phyloP scores from a whole-genome alignment of 1,139 yeast genomes.

The Kodamaea sp. region DNA sequence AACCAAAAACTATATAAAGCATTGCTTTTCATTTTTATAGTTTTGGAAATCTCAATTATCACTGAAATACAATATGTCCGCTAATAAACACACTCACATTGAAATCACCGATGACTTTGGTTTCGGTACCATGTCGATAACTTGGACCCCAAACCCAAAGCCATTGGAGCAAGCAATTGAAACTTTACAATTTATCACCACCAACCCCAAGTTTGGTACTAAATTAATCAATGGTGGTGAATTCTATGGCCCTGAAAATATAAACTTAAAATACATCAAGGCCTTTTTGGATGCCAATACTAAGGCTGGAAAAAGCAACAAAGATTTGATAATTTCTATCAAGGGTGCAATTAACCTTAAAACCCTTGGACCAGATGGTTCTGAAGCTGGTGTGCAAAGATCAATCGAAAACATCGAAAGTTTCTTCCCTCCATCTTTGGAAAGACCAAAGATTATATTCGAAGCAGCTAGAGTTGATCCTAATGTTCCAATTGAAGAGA shows the following conservation, averaged over 20 bases:
- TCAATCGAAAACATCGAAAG: conserved; percentile 49
- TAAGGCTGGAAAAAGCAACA: conserved; percentile 56
- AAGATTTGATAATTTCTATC: conserved; percentile 49
- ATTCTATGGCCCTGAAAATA: conserved; percentile 59
- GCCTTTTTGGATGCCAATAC: conserved; percentile 51
- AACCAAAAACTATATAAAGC: too few relatives aligned
- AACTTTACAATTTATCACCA: conserved; percentile 44
- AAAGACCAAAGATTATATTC: conserved; percentile 49
- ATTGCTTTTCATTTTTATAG: too few relatives aligned
- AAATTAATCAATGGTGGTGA: conserved; percentile 71
- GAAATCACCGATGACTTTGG: conserved; percentile 38
- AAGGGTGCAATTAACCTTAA: conserved; percentile 57
- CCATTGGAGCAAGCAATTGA: conserved; percentile 47
- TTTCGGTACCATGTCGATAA: conserved; percentile 62
- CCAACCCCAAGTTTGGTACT: conserved; percentile 38
- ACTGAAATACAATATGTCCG: too few relatives aligned
- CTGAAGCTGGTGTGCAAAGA: conserved; percentile 39
- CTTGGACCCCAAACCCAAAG: conserved; percentile 46
- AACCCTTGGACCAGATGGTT: conserved; percentile 32
- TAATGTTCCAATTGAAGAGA: conserved; percentile 42
- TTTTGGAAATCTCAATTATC: too few relatives aligned
- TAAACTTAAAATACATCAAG: conserved; percentile 47
- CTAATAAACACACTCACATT: conserved; percentile 4
- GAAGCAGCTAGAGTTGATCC: conserved; percentile 67
- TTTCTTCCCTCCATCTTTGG: conserved; percentile 40